phyloP scores from a whole-genome alignment of 352 stramenopile species.

The Pythium brachiatum region DNA sequence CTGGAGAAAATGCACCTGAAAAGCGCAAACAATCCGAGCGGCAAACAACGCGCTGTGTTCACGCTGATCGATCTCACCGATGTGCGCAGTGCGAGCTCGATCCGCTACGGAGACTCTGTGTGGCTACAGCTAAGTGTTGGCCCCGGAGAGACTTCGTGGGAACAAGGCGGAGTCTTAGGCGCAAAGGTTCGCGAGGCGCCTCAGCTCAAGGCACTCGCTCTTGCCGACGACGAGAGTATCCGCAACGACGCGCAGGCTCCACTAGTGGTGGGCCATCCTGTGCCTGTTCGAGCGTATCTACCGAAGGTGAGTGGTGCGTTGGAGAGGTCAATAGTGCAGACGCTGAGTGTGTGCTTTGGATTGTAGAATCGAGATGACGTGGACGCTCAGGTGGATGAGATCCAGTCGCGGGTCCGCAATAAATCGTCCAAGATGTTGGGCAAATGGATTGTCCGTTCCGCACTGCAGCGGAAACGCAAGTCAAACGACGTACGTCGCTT shows the following conservation, averaged over 20 bases:
- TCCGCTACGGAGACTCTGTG: slow-evolving; percentile 73
- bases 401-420: slow-evolving; percentile 76
- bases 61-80: slow-evolving; percentile 68
- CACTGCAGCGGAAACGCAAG: slow-evolving; percentile 37
- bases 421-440: slow-evolving; percentile 72
- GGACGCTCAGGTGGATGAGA: slow-evolving; percentile 74
- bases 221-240: slow-evolving; percentile 43
- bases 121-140: slow-evolving; percentile 75
- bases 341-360: background rate
- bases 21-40: slow-evolving; percentile 40
- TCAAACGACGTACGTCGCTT: slow-evolving; percentile 44
- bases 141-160: slow-evolving; percentile 61
- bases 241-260: slow-evolving; percentile 47
- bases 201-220: slow-evolving; percentile 59
- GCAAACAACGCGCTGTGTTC: slow-evolving; percentile 62
- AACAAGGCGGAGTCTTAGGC: slow-evolving; percentile 68
- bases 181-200: slow-evolving; percentile 73
- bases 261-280: slow-evolving; percentile 47
- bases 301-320: slow-evolving; percentile 44
- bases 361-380: slow-evolving; percentile 59
- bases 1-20: slow-evolving; percentile 55
- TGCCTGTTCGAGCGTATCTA: slow-evolving; percentile 63
- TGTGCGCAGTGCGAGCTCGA: slow-evolving; percentile 56
- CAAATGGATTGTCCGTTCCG: slow-evolving; percentile 77
- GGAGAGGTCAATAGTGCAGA: background rate